phyloP scores from a whole-genome alignment of 331 rosid genomes.

The Cydonia oblonga region DNA sequence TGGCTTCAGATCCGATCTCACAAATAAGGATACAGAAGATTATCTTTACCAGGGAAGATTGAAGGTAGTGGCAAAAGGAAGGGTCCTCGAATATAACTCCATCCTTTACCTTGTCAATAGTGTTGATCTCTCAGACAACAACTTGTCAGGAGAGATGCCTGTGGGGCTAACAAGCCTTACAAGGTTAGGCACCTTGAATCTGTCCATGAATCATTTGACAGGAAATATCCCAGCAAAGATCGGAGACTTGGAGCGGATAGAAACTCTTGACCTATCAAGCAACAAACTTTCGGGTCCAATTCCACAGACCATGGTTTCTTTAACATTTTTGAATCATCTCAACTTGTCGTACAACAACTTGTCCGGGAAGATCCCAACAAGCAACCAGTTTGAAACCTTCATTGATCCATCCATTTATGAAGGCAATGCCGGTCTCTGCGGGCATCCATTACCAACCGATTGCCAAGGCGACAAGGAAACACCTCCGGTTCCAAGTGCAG shows the following conservation, averaged over 20 bases:
- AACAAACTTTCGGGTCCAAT: conserved; percentile 8
- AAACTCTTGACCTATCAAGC: conserved; percentile 3
- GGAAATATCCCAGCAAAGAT: background rate
- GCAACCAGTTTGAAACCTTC: background rate
- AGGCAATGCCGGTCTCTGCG: conserved; percentile 5
- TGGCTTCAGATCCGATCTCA: background rate
- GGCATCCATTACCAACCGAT: background rate
- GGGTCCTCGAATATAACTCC: background rate
- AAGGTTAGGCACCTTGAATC: background rate
- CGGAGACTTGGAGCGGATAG: background rate
- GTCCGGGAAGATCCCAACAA: background rate
- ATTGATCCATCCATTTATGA: background rate
- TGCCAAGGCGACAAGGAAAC: background rate
- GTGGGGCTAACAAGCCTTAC: background rate
- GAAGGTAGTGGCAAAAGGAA: background rate
- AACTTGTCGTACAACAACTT: background rate
- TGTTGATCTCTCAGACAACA: background rate
- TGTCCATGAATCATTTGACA: conserved; percentile 1
- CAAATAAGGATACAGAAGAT: background rate
- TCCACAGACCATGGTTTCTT: background rate
- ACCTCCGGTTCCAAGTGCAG: background rate
- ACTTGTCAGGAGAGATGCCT: conserved; percentile 1
- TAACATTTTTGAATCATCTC: background rate
- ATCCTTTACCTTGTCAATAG: background rate
- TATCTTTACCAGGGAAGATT: background rate